Evolutionary conservation across 164 flowering plant species (phyloP).

Genomic region (Protea cynaroides): DNA sequence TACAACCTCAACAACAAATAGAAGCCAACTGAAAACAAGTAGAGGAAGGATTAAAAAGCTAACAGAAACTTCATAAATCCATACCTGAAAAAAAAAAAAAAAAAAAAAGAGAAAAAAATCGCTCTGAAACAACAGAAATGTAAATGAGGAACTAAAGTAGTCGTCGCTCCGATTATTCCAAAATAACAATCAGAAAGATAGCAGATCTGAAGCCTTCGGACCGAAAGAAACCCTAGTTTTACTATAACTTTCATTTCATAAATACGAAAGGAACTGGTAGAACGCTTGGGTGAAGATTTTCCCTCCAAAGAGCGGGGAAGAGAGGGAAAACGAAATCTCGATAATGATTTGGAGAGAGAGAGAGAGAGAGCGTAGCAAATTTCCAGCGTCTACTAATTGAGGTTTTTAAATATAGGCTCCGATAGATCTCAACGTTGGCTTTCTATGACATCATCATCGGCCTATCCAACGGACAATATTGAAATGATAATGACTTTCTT

Average conservation of each 20-base stretch:
- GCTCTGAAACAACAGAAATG: neutral
- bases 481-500: too few relatives aligned
- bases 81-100: constrained; percentile 3
- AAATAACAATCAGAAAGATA: neutral
- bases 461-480: too few relatives aligned
- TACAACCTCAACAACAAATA: neutral
- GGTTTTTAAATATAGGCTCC: too few relatives aligned
- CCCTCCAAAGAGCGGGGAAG: constrained; percentile 33
- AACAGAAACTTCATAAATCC: neutral
- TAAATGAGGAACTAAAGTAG: neutral
- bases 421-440: too few relatives aligned
- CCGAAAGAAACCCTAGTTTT: constrained; percentile 12
- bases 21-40: neutral
- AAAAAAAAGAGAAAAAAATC: too few relatives aligned
- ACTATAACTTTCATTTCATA: neutral
- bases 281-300: constrained; percentile 9
- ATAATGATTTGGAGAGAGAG: too few relatives aligned
- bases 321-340: constrained; percentile 32
- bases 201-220: neutral
- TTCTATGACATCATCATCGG: too few relatives aligned
- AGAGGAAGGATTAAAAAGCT: too few relatives aligned
- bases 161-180: neutral
- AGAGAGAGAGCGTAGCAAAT: neutral
- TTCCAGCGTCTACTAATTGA: too few relatives aligned
- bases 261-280: neutral